Percentiles rank a stretch among this genome's conserved stretches.
Evolutionary conservation across 2,329 filamentous ascomycete genomes (phyloP).

Genomic region (Karstenula rhodostoma): DNA sequence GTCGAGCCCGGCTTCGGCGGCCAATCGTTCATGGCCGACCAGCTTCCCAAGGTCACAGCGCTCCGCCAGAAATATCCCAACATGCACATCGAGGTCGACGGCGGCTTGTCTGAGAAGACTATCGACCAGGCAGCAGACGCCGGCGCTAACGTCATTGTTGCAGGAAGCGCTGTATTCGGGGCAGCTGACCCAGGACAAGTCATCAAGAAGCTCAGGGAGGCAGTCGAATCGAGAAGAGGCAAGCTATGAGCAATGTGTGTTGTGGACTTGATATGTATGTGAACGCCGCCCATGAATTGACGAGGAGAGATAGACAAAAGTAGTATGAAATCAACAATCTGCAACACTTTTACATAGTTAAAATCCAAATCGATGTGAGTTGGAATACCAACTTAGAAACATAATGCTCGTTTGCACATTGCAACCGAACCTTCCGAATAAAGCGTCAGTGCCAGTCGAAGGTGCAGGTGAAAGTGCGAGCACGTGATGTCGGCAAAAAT

Average conservation of each 20-base stretch:
- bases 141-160: slow-evolving; percentile 97
- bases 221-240: slow-evolving; percentile 71
- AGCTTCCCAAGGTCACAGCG: slow-evolving; percentile 90
- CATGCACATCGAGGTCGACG: slow-evolving; percentile 97
- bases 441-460: neutral
- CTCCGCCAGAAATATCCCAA: slow-evolving; percentile 86
- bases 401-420: too few relatives aligned
- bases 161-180: slow-evolving; percentile 94
- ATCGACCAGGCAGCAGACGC: slow-evolving; percentile 95
- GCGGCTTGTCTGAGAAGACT: slow-evolving; percentile 84
- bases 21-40: slow-evolving; percentile 97
- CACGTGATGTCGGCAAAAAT: slow-evolving; percentile 30
- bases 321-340: neutral
- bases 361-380: too few relatives aligned
- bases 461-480: neutral
- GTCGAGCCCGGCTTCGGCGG: slow-evolving; percentile 97
- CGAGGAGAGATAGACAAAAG: slow-evolving; percentile 9
- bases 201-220: slow-evolving; percentile 79
- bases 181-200: slow-evolving; percentile 88
- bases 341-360: neutral
- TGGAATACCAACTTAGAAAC: too few relatives aligned
- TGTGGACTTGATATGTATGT: neutral
- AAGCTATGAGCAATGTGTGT: slow-evolving; percentile 34
- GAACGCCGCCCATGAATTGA: slow-evolving; percentile 3
- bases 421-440: neutral